Conservation (phyloP, 2,329 filamentous ascomycete species). For the Trichothecium sympodiale region DNA sequence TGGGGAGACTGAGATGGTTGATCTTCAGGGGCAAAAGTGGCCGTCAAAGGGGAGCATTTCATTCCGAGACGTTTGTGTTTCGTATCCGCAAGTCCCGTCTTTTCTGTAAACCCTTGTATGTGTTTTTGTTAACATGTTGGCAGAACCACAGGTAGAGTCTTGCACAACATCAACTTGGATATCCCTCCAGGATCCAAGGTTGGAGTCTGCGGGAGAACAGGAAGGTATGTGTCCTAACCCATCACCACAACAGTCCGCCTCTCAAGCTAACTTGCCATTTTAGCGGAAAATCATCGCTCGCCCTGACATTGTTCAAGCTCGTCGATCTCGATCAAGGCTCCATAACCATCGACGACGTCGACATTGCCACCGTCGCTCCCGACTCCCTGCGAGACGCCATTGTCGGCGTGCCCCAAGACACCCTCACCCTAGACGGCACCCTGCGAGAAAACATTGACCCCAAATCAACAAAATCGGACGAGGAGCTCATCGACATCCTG, state of each 20-base stretch:
- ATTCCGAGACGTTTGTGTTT: conserved; percentile 14
- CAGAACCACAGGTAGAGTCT: conserved; percentile 5
- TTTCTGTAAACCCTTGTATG: no score
- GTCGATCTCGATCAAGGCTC: conserved; percentile 19
- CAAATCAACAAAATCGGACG: conserved; percentile 11
- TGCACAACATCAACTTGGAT: conserved; percentile 12
- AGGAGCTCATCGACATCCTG: conserved; percentile 17
- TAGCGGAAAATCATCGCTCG: conserved; percentile 28
- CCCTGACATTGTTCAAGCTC: conserved; percentile 24
- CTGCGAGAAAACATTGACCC: conserved; percentile 28
- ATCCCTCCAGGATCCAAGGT: conserved; percentile 18
- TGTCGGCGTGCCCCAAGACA: conserved; percentile 38
- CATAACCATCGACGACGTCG: conserved; percentile 29
- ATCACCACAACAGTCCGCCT: background rate
- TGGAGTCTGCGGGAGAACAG: conserved; percentile 21
- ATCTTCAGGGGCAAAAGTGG: no score
- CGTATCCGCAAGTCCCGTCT: no score
- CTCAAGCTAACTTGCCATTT: conserved; percentile 8
- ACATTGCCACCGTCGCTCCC: conserved; percentile 25
- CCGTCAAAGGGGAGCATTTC: conserved; percentile 14
- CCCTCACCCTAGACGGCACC: conserved; percentile 32
- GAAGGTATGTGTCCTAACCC: conserved; percentile 10
- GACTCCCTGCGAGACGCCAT: conserved; percentile 28
- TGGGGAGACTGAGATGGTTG: no score
- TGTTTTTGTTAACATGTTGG: no score